Conservation (phyloP, 1,139 yeast species). For the Zygoascus sp. region DNA sequence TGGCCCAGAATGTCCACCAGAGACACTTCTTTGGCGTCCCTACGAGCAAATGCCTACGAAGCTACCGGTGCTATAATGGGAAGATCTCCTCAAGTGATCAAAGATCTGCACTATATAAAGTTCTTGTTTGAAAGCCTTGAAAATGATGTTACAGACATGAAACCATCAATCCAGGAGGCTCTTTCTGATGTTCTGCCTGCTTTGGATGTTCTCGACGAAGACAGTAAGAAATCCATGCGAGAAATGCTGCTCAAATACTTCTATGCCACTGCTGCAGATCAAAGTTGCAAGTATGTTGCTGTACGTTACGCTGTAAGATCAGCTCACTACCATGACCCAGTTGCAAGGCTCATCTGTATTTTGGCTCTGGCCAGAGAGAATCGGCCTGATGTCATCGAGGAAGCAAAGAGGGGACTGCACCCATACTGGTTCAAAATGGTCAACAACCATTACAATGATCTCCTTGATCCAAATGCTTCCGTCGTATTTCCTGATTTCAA, state of each 20-base stretch:
- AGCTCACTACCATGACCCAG: conserved; percentile 64
- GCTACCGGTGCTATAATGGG: conserved; percentile 64
- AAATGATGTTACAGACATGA: conserved; percentile 58
- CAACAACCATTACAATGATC: conserved; percentile 20
- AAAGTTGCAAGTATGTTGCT: conserved; percentile 54
- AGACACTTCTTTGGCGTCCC: conserved; percentile 31
- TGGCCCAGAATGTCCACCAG: conserved; percentile 35
- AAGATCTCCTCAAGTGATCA: conserved; percentile 45
- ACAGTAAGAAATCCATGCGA: conserved; percentile 45
- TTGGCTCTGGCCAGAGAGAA: conserved; percentile 56
- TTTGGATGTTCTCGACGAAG: conserved; percentile 41
- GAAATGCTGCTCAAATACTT: conserved; percentile 42
- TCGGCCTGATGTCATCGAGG: conserved; percentile 72
- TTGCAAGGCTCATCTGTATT: conserved; percentile 64
- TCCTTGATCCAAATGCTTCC: conserved; percentile 11
- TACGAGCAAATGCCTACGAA: conserved; percentile 68
- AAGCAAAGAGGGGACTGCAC: conserved; percentile 74
- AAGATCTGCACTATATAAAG: conserved; percentile 45
- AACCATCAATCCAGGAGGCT: conserved; percentile 69
- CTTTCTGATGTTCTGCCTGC: conserved; percentile 56
- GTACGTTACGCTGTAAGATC: conserved; percentile 62
- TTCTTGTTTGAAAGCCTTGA: conserved; percentile 71
- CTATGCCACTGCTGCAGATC: conserved; percentile 26
- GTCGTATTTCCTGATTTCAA: conserved; percentile 33
- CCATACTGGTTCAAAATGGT: conserved; percentile 60